phyloP scores from a whole-genome alignment of 1,139 yeast species.

The Candida albicans region DNA sequence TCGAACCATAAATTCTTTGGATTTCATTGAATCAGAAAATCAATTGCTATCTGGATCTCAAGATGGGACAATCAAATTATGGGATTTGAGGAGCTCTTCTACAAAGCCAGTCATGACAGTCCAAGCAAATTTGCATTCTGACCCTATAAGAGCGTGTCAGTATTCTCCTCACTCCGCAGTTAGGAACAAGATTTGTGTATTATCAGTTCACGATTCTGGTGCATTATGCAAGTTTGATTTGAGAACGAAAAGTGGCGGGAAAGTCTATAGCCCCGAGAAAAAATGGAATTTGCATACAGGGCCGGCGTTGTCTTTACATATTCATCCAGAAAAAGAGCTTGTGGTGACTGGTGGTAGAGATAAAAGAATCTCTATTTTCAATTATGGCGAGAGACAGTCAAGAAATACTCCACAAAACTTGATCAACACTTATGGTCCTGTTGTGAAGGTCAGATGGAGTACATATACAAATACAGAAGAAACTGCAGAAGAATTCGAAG shows the following conservation, averaged over 20 bases:
- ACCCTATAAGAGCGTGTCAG: slow-evolving; percentile 63
- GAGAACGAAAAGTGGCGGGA: slow-evolving; percentile 31
- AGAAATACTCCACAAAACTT: slow-evolving; percentile 63
- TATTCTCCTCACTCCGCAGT: slow-evolving; percentile 51
- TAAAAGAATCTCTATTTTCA: slow-evolving; percentile 79
- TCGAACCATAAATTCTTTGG: slow-evolving; percentile 78
- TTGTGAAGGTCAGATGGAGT: slow-evolving; percentile 72
- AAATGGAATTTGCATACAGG: slow-evolving; percentile 89
- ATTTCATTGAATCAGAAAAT: slow-evolving; percentile 59
- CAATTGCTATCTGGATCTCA: slow-evolving; percentile 81
- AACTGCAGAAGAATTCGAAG: slow-evolving; percentile 19
- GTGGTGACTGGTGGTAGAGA: slow-evolving; percentile 94
- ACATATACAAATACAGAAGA: slow-evolving; percentile 30
- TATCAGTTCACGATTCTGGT: slow-evolving; percentile 86
- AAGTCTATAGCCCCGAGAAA: slow-evolving; percentile 49
- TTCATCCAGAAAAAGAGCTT: slow-evolving; percentile 84
- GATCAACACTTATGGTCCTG: slow-evolving; percentile 75
- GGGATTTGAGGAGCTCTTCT: slow-evolving; percentile 73
- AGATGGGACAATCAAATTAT: slow-evolving; percentile 82
- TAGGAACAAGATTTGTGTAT: slow-evolving; percentile 33
- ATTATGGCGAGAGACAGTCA: slow-evolving; percentile 38
- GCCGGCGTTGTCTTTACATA: slow-evolving; percentile 83
- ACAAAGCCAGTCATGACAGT: slow-evolving; percentile 48
- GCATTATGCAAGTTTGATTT: slow-evolving; percentile 82
- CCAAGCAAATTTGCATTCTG: slow-evolving; percentile 53